phyloP scores from a whole-genome alignment of 2,329 filamentous ascomycete species.

The Pezicula neosporulosa region DNA sequence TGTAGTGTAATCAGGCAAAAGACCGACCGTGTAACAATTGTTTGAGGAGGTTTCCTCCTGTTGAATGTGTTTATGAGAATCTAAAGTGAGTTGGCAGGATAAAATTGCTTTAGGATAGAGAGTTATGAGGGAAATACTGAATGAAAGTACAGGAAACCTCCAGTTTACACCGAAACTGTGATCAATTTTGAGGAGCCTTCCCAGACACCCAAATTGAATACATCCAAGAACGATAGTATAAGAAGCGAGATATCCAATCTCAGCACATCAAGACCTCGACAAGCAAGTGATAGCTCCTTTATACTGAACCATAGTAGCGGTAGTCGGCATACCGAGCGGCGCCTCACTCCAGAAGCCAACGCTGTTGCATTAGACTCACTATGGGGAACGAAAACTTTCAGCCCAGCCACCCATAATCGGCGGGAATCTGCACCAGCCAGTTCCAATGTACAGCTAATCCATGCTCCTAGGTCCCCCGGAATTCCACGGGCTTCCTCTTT shows the following conservation, averaged over 20 bases:
- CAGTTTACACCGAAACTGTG: neutral
- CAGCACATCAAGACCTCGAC: neutral
- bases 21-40: slow-evolving; percentile 23
- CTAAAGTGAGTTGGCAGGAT: slow-evolving; percentile 7
- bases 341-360: too few species aligned
- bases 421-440: too few species aligned
- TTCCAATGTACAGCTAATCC: neutral
- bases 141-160: neutral
- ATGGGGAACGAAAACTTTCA: too few species aligned
- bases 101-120: neutral
- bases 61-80: slow-evolving; percentile 17
- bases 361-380: too few species aligned
- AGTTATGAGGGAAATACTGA: neutral
- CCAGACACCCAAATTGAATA: too few species aligned
- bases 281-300: neutral
- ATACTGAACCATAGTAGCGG: too few species aligned
- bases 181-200: neutral
- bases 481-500: neutral
- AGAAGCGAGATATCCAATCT: neutral
- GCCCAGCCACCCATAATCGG: too few species aligned
- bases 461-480: neutral
- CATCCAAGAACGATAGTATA: neutral
- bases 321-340: too few species aligned
- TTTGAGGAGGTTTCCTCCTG: slow-evolving; percentile 19
- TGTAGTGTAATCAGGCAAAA: slow-evolving; percentile 22